Evolutionary conservation across 2,329 filamentous ascomycete species (phyloP).

Genomic region (Hypoxylon sp.): DNA sequence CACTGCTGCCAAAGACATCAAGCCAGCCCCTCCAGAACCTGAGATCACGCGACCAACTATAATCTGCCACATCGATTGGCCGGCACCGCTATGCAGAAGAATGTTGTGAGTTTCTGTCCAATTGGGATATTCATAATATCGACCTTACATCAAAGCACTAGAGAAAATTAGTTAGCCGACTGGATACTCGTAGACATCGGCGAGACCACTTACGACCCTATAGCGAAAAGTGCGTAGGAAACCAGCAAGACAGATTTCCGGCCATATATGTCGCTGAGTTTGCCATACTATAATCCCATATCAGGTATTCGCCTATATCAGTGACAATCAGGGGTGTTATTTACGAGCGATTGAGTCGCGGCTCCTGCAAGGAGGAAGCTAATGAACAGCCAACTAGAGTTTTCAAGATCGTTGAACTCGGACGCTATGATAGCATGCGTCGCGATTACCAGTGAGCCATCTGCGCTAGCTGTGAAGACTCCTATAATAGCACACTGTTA

Average conservation of each 20-base stretch:
- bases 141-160: conserved; percentile 55
- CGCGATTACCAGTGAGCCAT: conserved; percentile 75
- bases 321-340: conserved; percentile 34
- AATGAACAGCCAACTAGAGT: conserved; percentile 72
- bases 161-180: conserved; percentile 11
- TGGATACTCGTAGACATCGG: not conserved
- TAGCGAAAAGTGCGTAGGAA: conserved; percentile 66
- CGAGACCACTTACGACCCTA: conserved; percentile 61
- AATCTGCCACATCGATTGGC: conserved; percentile 64
- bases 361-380: conserved; percentile 66
- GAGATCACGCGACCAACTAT: conserved; percentile 67
- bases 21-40: conserved; percentile 67
- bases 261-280: conserved; percentile 71
- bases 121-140: not conserved
- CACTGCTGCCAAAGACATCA: conserved; percentile 66
- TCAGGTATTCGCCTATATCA: conserved; percentile 12
- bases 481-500: conserved; percentile 39
- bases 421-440: conserved; percentile 75
- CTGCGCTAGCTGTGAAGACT: conserved; percentile 76
- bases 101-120: conserved; percentile 20
- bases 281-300: conserved; percentile 61
- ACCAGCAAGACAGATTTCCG: conserved; percentile 65
- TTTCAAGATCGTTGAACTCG: conserved; percentile 69
- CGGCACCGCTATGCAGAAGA: conserved; percentile 57
- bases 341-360: conserved; percentile 67